These are phyloP conservation scores for Spiraea crenata DNA, from an alignment of 331 rosid genomes.

Conservation along the genomic window DNA sequence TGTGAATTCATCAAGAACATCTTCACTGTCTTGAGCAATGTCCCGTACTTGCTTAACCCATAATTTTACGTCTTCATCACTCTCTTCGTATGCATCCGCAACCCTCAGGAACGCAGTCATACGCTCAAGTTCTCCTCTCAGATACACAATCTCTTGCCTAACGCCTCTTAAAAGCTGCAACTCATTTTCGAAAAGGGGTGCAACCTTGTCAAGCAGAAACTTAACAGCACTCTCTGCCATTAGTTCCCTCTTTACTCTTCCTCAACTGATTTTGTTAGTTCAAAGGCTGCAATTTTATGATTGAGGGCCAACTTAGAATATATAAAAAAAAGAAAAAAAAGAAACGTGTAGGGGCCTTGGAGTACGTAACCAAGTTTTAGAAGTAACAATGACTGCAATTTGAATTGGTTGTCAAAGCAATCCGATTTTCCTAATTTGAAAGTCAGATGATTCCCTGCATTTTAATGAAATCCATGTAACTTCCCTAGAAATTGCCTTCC, in stretches of 20 bases:
- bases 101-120: constrained; percentile 24
- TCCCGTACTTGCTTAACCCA: constrained; percentile 38
- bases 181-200: constrained; percentile 18
- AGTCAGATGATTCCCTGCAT: too few species aligned
- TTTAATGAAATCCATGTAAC: neutral
- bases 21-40: constrained; percentile 28
- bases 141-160: constrained; percentile 15
- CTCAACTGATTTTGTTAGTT: neutral
- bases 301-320: neutral
- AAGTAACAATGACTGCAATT: neutral
- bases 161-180: neutral
- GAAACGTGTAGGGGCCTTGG: neutral
- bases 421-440: neutral
- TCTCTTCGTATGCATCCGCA: constrained; percentile 28
- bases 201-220: constrained; percentile 24
- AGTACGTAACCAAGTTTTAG: neutral
- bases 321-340: too few species aligned
- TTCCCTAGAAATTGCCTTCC: neutral
- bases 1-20: constrained; percentile 23
- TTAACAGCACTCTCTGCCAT: constrained; percentile 32
- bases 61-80: constrained; percentile 27
- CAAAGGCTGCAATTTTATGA: neutral
- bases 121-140: constrained; percentile 27
- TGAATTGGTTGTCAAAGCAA: neutral
- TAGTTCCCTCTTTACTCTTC: neutral